Evolutionary conservation across 257 asterid species (phyloP), one percentile per base, ranked within the genome.

Genomic region (Datura wrightii): DNA sequence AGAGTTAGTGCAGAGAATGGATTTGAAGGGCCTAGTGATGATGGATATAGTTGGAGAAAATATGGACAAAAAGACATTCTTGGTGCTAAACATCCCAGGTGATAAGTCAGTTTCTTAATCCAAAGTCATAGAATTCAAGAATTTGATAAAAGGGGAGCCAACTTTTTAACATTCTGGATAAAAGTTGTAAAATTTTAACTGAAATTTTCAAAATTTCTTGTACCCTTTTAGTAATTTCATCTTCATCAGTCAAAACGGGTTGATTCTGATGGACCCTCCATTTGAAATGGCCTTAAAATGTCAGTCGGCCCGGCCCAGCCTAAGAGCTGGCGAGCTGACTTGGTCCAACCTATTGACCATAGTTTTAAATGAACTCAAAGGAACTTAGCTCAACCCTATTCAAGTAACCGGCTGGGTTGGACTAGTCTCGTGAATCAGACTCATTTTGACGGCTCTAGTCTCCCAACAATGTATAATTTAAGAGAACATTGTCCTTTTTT

Each of bases 31-130:
- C 98, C 98, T 19, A 80, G 89, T 69, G 97, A 91, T 56, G 98
- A 94, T 66, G 94, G 98, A 54, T 91, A 83, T 82, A 93, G 95
- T 85, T 96, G 99, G 99, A 93, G 98, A 79, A 94, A 94, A 84
- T 96, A 96, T 65, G 94, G 94, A 7, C 94, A 91, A 83, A 91
- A 91, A 70, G 92, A 91, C 87, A 91, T 91, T 80, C 83, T 91
- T 82, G 92, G 94, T 83, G 92, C 94, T 31, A 91, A 87, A 80
- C 84, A 88, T 84, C 92, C 93, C 42, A 89, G 92, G 92, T 88
- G 46, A 80, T 15, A 55, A 74, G 24, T 67, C 58, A 58, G 41
- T 85, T 72, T 52, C 79, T 48, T 58, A 69, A 2, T 19, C 14
- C 53, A 44, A 84, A 82, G 83, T 36, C 78, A 85, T 15, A 66